Conservation (phyloP, 1,284 basidiomycete genomes). For the Trametes hirsuta region DNA sequence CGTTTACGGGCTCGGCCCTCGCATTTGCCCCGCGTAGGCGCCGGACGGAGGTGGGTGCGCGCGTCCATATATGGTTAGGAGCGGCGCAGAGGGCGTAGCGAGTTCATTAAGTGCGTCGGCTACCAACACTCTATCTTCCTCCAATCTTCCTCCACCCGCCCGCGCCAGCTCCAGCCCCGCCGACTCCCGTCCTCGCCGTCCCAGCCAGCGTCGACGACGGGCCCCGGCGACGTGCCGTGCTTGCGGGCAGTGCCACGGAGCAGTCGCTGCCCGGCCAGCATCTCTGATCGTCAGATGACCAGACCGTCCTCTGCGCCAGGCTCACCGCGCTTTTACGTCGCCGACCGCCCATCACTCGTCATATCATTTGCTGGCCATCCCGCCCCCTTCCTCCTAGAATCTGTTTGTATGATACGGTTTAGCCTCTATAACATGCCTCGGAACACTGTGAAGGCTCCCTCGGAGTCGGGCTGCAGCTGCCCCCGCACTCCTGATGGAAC, state of each 20-base stretch:
- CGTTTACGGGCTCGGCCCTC: slow-evolving; percentile 7
- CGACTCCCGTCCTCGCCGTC: background rate
- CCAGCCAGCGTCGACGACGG: background rate
- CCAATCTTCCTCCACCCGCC: background rate
- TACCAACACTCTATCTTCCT: background rate
- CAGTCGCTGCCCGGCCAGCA: background rate
- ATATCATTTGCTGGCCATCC: slow-evolving; percentile 1
- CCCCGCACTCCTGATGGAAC: too few relatives aligned
- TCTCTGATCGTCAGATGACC: slow-evolving; percentile 14
- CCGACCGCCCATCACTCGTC: slow-evolving; percentile 1
- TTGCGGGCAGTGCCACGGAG: background rate
- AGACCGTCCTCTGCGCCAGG: background rate
- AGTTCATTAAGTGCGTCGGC: slow-evolving; percentile 6
- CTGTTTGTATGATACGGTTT: background rate
- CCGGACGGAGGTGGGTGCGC: background rate
- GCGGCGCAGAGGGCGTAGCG: background rate
- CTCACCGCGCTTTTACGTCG: background rate
- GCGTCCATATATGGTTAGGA: background rate
- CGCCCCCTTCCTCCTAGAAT: background rate
- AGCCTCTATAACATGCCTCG: background rate
- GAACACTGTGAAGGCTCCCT: too few relatives aligned
- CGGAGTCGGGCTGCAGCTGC: too few relatives aligned
- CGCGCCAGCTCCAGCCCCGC: background rate
- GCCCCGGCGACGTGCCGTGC: too few relatives aligned
- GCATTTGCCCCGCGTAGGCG: slow-evolving; percentile 5